phyloP scores from a whole-genome alignment of 2,329 filamentous ascomycete genomes.

The Grosmannia serpens region DNA sequence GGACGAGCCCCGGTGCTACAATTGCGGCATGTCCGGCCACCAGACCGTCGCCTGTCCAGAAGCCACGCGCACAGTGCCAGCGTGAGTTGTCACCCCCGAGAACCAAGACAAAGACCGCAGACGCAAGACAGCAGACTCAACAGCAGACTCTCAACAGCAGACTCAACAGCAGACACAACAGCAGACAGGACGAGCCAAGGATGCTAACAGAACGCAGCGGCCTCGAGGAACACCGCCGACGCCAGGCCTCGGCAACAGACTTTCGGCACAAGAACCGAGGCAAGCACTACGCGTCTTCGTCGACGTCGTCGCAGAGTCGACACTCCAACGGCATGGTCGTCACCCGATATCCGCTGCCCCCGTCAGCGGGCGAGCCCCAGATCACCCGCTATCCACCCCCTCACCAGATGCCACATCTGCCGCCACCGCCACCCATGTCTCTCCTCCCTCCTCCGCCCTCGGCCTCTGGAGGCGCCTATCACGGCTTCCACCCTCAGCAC shows the following conservation, averaged over 20 bases:
- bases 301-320: not conserved
- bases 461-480: not conserved
- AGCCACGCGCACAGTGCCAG: conserved; percentile 33
- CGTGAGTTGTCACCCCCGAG: too few species aligned
- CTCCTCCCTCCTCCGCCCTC: conserved; percentile 12
- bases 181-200: too few species aligned
- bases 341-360: conserved; percentile 24
- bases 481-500: not conserved
- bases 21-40: conserved; percentile 39
- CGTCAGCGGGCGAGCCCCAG: conserved; percentile 21
- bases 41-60: conserved; percentile 43
- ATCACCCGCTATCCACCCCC: conserved; percentile 15
- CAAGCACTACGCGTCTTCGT: not conserved
- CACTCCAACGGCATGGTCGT: conserved; percentile 23
- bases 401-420: conserved; percentile 17
- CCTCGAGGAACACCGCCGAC: conserved; percentile 14
- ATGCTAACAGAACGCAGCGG: conserved; percentile 9
- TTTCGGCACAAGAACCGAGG: not conserved
- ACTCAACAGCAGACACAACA: too few species aligned
- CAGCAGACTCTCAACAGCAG: too few species aligned
- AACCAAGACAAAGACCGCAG: too few species aligned
- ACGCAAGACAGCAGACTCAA: too few species aligned
- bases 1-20: conserved; percentile 35
- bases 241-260: conserved; percentile 8
- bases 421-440: conserved; percentile 3